phyloP scores from a whole-genome alignment of 176 grass and related monocot genomes.

The Aechmea fasciata region DNA sequence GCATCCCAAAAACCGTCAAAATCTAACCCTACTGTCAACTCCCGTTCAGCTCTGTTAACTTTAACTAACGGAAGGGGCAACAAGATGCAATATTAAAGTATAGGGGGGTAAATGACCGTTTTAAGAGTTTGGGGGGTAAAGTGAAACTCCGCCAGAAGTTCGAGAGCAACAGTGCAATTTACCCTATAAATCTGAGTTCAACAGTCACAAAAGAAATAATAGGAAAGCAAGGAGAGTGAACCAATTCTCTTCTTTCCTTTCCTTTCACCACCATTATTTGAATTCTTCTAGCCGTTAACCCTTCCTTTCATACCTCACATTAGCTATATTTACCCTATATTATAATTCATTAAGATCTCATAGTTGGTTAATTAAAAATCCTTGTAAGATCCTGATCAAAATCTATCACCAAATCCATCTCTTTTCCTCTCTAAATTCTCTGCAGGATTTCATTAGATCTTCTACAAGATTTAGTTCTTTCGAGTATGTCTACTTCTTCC shows the following conservation, averaged over 20 bases:
- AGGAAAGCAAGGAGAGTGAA: neutral
- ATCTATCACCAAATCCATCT: neutral
- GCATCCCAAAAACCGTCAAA: no score
- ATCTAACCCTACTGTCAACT: no score
- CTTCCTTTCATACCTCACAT: neutral
- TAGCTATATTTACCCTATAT: neutral
- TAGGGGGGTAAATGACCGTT: no score
- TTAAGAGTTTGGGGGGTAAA: no score
- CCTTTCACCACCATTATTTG: neutral
- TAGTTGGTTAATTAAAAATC: neutral
- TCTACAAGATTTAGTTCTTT: neutral
- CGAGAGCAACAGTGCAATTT: no score
- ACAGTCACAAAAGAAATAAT: neutral
- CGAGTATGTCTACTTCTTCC: no score
- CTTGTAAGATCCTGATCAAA: neutral
- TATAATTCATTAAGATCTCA: neutral
- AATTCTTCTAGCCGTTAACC: neutral
- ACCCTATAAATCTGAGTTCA: no score
- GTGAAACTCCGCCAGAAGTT: no score
- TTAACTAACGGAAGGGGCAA: no score
- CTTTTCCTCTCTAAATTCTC: neutral
- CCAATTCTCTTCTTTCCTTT: neutral
- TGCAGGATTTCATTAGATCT: neutral
- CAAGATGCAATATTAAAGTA: no score
- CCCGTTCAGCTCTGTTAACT: no score